Evolutionary conservation across 139 green algal species (phyloP), one percentile per base, ranked within the genome.

Genomic region (Limnomonas spitsbergensis): DNA sequence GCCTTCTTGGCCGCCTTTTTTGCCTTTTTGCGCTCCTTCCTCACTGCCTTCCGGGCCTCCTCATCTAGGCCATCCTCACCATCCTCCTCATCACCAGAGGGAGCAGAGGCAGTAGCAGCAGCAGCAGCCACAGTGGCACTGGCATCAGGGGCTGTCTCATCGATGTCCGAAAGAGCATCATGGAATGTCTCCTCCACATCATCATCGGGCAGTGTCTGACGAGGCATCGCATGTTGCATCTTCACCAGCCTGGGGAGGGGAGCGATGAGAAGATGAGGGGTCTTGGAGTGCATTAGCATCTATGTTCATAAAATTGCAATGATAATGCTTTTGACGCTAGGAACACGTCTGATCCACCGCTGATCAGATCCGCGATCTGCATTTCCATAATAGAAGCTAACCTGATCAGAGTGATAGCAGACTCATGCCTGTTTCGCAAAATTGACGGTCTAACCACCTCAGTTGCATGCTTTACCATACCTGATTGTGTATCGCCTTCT

Each of bases 401-500:
- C n/a, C n/a, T n/a, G n/a, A n/a, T n/a, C n/a, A n/a, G n/a, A n/a
- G n/a, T n/a, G n/a, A n/a, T n/a, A n/a, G n/a, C n/a, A n/a, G n/a
- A n/a, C n/a, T n/a, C n/a, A n/a, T n/a, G n/a, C n/a, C n/a, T n/a
- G n/a, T n/a, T n/a, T n/a, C n/a, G n/a, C n/a, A n/a, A n/a, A n/a
- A n/a, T n/a, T n/a, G n/a, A n/a, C n/a, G n/a, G n/a, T n/a, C n/a
- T n/a, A n/a, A n/a, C n/a, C n/a, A n/a, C n/a, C n/a, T n/a, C n/a
- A n/a, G n/a, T n/a, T n/a, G n/a, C n/a, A n/a, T n/a, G n/a, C n/a
- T n/a, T n/a, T 72, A 7, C 29, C 61, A 37, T 20, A 72, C 61
- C 61, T 72, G 61, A 72, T 72, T 7, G 29, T 72, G 61, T 72
- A 72, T 37, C 61, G 26, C 29, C 61, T 72, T 20, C 24, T 72